A percentile compares a stretch with the other conserved stretches of the same genome.
These are phyloP conservation scores for Bisporella sp. DNA, from an alignment of 2,329 filamentous ascomycete genomes.

Conservation along the genomic window DNA sequence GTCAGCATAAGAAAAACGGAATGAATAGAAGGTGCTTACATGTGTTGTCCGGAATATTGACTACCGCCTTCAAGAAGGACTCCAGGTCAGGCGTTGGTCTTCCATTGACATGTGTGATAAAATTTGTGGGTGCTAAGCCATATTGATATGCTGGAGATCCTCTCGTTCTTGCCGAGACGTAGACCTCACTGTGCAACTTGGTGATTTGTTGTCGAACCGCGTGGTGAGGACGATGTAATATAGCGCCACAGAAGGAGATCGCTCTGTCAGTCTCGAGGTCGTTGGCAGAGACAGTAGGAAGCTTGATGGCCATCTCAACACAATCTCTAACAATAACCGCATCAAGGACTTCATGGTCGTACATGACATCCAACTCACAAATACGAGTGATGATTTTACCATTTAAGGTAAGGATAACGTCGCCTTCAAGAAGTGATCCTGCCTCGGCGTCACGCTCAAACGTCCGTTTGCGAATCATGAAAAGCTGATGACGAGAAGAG, in stretches of 20 bases:
- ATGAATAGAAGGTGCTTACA: constrained; percentile 43
- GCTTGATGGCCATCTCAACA: constrained; percentile 65
- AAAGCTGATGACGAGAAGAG: constrained; percentile 87
- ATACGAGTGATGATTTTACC: constrained; percentile 89
- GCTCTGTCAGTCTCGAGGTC: constrained; percentile 90
- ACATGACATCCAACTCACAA: constrained; percentile 93
- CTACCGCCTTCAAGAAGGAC: constrained; percentile 72
- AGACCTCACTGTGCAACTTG: constrained; percentile 92
- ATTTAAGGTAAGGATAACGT: constrained; percentile 87
- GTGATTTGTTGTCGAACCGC: constrained; percentile 96
- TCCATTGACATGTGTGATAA: constrained; percentile 93
- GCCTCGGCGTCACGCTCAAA: constrained; percentile 48
- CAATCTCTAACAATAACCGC: constrained; percentile 83
- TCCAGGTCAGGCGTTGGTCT: constrained; percentile 76
- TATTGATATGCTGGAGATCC: constrained; percentile 85
- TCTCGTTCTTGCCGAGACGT: constrained; percentile 80
- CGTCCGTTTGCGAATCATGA: constrained; percentile 92
- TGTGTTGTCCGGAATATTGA: constrained; percentile 89
- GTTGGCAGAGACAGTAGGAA: constrained; percentile 81
- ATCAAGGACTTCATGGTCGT: constrained; percentile 75
- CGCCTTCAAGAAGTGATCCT: constrained; percentile 75
- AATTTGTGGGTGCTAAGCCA: constrained; percentile 90
- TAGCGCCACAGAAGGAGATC: constrained; percentile 90
- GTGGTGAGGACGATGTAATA: constrained; percentile 89
- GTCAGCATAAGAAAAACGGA: constrained; percentile 3